These are phyloP conservation scores for Cyclocybe cylindracea DNA, from an alignment of 768 basidiomycete species.

Conservation along the genomic window DNA sequence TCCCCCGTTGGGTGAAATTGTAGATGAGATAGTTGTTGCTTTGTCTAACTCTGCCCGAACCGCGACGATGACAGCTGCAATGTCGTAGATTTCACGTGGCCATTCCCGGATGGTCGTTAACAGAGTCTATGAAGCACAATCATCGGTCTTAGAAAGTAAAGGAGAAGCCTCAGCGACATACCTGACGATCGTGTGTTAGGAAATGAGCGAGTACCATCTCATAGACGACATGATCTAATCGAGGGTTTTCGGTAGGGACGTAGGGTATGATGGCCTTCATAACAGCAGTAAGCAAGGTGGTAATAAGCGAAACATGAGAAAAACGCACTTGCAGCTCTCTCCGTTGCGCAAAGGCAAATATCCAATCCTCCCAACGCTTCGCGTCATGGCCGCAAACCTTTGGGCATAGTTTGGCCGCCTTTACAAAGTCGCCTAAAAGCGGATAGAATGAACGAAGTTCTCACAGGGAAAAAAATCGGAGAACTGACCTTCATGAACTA, in stretches of 20 bases:
- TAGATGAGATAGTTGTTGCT: constrained; percentile 49
- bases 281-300: not conserved
- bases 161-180: constrained; percentile 25
- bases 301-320: not conserved
- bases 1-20: constrained; percentile 42
- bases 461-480: not conserved
- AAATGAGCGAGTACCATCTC: constrained; percentile 94
- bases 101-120: constrained; percentile 81
- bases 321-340: constrained; percentile 70
- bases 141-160: not conserved
- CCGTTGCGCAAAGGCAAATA: constrained; percentile 86
- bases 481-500: constrained; percentile 73
- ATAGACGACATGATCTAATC: constrained; percentile 83
- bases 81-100: constrained; percentile 91
- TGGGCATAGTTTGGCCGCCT: constrained; percentile 81
- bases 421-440: constrained; percentile 52
- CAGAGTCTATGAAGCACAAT: constrained; percentile 52
- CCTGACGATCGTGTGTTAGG: constrained; percentile 73
- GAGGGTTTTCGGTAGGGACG: constrained; percentile 82
- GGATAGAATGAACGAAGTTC: not conserved
- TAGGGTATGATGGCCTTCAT: constrained; percentile 82
- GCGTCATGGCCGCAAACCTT: constrained; percentile 82
- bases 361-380: constrained; percentile 94
- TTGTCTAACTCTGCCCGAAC: constrained; percentile 82
- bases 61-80: constrained; percentile 85